A percentile compares a stretch with the other conserved stretches of the same genome.
These are phyloP conservation scores for Leccinum fallax DNA, from an alignment of 1,284 basidiomycete genomes.

Conservation along the genomic window DNA sequence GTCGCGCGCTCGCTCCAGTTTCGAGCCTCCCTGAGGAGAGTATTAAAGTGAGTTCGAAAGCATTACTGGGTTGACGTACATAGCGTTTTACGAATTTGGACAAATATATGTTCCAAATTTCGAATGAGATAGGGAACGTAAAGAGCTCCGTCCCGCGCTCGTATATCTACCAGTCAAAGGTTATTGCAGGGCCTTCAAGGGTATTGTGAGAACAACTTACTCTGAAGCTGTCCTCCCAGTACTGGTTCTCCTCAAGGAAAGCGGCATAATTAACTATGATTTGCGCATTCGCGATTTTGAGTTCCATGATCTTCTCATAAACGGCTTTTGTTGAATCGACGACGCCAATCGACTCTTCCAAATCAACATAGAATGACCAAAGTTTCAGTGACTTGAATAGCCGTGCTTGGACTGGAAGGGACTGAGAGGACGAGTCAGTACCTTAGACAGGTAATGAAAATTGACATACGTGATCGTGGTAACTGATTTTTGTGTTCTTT, in stretches of 20 bases:
- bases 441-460: not conserved
- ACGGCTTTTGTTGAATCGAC: constrained; percentile 92
- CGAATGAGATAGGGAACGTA: constrained; percentile 97
- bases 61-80: constrained; percentile 49
- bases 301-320: constrained; percentile 96
- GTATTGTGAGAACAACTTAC: constrained; percentile 48
- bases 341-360: constrained; percentile 95
- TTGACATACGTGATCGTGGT: constrained; percentile 87
- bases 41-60: constrained; percentile 11
- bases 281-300: constrained; percentile 98
- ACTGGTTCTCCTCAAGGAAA: constrained; percentile 97
- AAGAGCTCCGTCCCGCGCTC: constrained; percentile 97
- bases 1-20: constrained; percentile 94
- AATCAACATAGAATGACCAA: constrained; percentile 98
- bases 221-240: constrained; percentile 99
- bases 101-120: constrained; percentile 99
- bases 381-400: constrained; percentile 98
- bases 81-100: constrained; percentile 98
- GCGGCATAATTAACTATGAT: constrained; percentile 97
- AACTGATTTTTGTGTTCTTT: constrained; percentile 89
- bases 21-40: constrained; percentile 74
- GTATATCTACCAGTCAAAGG: constrained; percentile 64
- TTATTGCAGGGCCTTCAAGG: constrained; percentile 1
- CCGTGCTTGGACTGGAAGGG: constrained; percentile 84
- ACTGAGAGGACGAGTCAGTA: constrained; percentile 44